Base-by-base conservation (phyloP, 148 eudicot species). In the Rhododendron griersonianum region DNA sequence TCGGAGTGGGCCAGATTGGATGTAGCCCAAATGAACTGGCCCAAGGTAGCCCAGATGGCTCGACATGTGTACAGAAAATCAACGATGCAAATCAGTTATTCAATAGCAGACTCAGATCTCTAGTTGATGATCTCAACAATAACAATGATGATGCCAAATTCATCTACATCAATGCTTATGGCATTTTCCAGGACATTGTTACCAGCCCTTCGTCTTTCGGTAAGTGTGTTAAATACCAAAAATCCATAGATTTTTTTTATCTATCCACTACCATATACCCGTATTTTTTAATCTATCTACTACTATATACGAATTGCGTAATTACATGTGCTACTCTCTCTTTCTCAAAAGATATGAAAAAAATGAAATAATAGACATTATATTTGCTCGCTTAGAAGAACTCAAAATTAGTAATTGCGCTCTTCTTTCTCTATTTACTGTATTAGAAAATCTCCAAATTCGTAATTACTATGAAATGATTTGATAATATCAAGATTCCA, bases 1-100 rank as follows among this genome's bases (percentile, higher is more conserved):
- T 89, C 15, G 96, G 94, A 41, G 51, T 93, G 25, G 96, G 93
- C 1, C 90, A 86, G 82, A 86, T 93, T 18, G 94, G 96, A 4
- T 90, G 92, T 74, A 86, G 85, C 74, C 89, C 90, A 73, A 95
- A 93, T 53, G 92, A 88, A 84, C 80, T 96, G 89, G 98, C 98
- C 44, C 94, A 90, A 88, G 89, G 90, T 83, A 94, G 98, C 86
- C 85, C 88, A 76, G 98, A 96, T 87, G 98, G 98, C 0, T 82
- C 41, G 44, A 90, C 94, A 11, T 93, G 94, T 67, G 94, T 91
- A 48, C 85, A 87, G 16, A 85, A 39, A 7, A 87, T 93, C 50
- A 91, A 92, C 78, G 55, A 86, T 0, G 91, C 94, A 8, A 91
- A 90, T 65, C 89, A 87, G 57, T 53, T 91, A 1, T 93, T 91